Percentiles rank a stretch among this genome's conserved stretches.
Conservation (phyloP, 768 basidiomycete species). For the Phallus indusiatus region DNA sequence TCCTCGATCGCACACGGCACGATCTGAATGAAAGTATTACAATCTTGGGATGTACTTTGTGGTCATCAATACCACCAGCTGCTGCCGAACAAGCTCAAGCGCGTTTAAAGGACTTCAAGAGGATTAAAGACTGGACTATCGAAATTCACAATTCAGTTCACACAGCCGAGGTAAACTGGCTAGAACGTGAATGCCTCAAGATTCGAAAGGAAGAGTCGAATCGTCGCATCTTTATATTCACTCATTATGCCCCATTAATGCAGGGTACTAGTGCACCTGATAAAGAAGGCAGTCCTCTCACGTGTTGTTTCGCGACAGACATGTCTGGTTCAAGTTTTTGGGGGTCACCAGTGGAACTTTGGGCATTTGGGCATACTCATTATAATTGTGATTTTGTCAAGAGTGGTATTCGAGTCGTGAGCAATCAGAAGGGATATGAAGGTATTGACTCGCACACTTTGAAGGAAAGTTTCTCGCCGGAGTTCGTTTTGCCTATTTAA, state of each 20-base stretch:
- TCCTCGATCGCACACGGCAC: background rate
- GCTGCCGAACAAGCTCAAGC: background rate
- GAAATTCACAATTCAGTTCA: background rate
- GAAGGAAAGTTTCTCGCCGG: too few relatives aligned
- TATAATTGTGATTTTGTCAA: conserved; percentile 27
- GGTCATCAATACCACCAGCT: background rate
- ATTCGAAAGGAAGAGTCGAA: background rate
- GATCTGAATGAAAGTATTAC: background rate
- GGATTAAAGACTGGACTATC: background rate
- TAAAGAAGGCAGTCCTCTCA: background rate
- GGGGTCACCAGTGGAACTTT: conserved; percentile 20
- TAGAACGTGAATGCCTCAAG: background rate
- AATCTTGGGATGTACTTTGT: background rate
- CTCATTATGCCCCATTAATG: background rate
- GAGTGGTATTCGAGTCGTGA: conserved; percentile 23
- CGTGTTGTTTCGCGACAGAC: background rate
- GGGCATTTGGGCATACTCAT: conserved; percentile 36
- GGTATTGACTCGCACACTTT: conserved; percentile 5
- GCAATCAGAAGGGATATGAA: conserved; percentile 27
- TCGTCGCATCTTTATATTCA: background rate
- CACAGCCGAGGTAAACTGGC: background rate
- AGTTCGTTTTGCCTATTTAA: too few relatives aligned
- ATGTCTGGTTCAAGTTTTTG: conserved; percentile 11
- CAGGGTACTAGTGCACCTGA: background rate
- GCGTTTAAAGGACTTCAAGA: background rate